phyloP scores from a whole-genome alignment of 331 rosid genomes.

The Ulmus americana region DNA sequence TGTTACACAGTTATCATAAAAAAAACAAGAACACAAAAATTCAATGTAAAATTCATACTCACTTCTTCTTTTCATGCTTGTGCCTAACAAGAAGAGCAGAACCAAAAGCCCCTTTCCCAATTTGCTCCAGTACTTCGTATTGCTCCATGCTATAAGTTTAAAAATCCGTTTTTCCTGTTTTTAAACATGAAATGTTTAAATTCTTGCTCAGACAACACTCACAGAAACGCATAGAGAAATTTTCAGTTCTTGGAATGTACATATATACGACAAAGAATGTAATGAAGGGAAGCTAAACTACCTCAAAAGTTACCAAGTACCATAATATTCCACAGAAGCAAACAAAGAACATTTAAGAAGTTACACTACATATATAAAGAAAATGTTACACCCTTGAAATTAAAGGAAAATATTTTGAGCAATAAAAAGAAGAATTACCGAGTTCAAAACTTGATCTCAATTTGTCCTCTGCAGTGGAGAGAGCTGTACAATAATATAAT shows the following conservation, averaged over 20 bases:
- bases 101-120: constrained; percentile 96
- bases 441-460: constrained; percentile 1
- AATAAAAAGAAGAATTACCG: background rate
- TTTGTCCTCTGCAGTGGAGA: background rate
- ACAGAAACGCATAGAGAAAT: constrained; percentile 2
- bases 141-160: constrained; percentile 64
- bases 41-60: constrained; percentile 34
- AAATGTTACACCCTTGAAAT: background rate
- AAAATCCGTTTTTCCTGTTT: constrained; percentile 34
- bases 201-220: constrained; percentile 3
- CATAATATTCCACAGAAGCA: constrained; percentile 15
- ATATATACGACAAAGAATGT: constrained; percentile 11
- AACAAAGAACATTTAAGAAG: constrained; percentile 16
- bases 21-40: constrained; percentile 1
- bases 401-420: background rate
- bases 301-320: constrained; percentile 25
- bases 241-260: constrained; percentile 11
- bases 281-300: constrained; percentile 22
- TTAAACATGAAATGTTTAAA: constrained; percentile 12
- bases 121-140: constrained; percentile 93
- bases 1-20: constrained; percentile 13
- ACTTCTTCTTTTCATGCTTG: constrained; percentile 97
- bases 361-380: background rate
- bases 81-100: constrained; percentile 99
- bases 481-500: background rate